Base-by-base conservation (phyloP, 768 basidiomycete species). In the Agaricus subrufescens region DNA sequence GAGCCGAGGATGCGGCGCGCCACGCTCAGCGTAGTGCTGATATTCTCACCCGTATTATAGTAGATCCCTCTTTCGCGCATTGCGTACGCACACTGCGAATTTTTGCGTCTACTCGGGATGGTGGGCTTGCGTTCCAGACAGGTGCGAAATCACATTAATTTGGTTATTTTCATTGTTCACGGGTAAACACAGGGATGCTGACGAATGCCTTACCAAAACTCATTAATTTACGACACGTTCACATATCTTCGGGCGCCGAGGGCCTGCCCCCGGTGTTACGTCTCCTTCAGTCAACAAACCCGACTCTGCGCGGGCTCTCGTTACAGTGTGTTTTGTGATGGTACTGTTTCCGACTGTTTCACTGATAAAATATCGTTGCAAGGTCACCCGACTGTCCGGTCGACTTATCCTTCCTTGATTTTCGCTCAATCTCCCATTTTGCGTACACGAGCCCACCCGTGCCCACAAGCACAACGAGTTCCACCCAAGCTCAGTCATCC, bases 1-100 rank as follows among this genome's bases (percentile, higher is more conserved):
- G 69, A 19, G 55, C 67, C 6, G 62, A 78, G 38, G 69, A 75
- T 6, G 78, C 84, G 47, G 71, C 69, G 14, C 73, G 79, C 61
- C 80, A 84, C 65, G 81, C 82, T 0, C 84, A 82, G 58, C 79
- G 85, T 15, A 87, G 79, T 58, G 87, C 86, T 3, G 87, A 88
- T 60, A 85, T 89, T 54, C 73, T 90, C 38, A 85, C 84, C 0
- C 74, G 83, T 34, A 79, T 89, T 54, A 82, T 88, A 46, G 74
- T 80, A 12, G 85, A 89, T 62, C 63, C 75, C 0, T 64, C 72
- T 3, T 89, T 88, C 58, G 84, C 86, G 0, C 70, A 73, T 48
- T 76, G 80, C 23, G 79, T 89, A 42, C 72, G 74, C 61, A 83
- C 81, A 14, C 60, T 89, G 57, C 75, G 79, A 26, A 78, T 89